Evolutionary conservation across 106 monocot species (phyloP).

Genomic region (Acorus gramineus): DNA sequence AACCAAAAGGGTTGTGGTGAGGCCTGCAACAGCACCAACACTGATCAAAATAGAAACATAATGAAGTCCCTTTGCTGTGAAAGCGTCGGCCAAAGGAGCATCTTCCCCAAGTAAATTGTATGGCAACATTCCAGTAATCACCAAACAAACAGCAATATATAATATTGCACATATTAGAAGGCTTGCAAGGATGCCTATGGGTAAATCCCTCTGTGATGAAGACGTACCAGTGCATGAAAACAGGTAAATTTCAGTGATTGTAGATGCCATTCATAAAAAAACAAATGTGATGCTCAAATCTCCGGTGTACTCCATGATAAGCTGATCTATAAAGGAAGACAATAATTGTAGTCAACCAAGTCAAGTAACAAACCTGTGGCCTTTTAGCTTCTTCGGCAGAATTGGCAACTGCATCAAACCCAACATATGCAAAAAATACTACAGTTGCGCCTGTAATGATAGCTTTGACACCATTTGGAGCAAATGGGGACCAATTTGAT

Average conservation of each 20-base stretch:
- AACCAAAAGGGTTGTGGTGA: conserved; percentile 88
- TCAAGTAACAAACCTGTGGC: conserved; percentile 56
- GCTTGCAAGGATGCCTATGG: conserved; percentile 90
- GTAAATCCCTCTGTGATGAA: conserved; percentile 69
- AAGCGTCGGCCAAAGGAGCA: conserved; percentile 96
- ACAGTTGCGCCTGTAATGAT: conserved; percentile 94
- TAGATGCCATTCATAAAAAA: no score
- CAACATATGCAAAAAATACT: conserved; percentile 95
- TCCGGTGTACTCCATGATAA: neutral
- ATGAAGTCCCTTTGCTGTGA: conserved; percentile 72
- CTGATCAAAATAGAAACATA: conserved; percentile 86
- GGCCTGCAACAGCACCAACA: conserved; percentile 91
- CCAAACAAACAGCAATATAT: conserved; percentile 83
- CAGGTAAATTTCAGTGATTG: no score
- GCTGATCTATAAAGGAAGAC: neutral
- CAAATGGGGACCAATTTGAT: conserved; percentile 96
- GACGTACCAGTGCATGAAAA: no score
- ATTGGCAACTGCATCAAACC: conserved; percentile 98
- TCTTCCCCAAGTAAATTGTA: conserved; percentile 78
- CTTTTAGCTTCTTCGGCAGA: conserved; percentile 94
- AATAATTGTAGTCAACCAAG: neutral
- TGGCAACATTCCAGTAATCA: conserved; percentile 97
- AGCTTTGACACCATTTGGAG: conserved; percentile 87
- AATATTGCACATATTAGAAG: conserved; percentile 62
- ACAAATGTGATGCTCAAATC: no score